Base-by-base conservation (phyloP, 306 rosid species). In the Glycine tomentella region DNA sequence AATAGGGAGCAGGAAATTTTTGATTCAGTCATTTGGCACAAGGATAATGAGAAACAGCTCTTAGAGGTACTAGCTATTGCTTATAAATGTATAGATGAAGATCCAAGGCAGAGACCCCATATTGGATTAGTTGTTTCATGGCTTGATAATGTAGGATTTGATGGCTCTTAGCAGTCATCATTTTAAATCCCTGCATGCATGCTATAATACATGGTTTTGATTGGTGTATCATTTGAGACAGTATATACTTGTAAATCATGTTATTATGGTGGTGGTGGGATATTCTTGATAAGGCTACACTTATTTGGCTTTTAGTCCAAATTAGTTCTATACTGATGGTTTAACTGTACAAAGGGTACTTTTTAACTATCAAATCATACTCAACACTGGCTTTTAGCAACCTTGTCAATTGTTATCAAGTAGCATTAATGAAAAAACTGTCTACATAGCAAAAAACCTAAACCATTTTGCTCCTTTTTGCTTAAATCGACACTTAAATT, bases 51-150 rank as follows among this genome's bases (percentile, higher is more conserved):
- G 82, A 88, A 88, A 70, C 88, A 85, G 69, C 78, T 88, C 10
- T 74, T 85, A 48, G 86, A 83, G 73, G 89, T 90, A 31, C 87
- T 90, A 58, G 80, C 71, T n/a, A 81, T 88, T 83, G 86, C 94
- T 69, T 83, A 84, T 81, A 88, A 81, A 79, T 90, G 94, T 82
- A 14, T 88, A n/a, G 81, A 85, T 75, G 86, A 82, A 65, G 83
- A 87, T 83, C 94, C 94, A 45, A 87, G 90, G 74, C 75, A 79
- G 75, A 88, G 94, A 50, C 94, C 92, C 16, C 75, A 64, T 50
- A 87, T 88, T 65, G 89, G 85, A 77, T 83, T 83, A 70, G 92
- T 87, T 72, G 89, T 86, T 70, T 83, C 78, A 9, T 85, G 87
- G 90, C 92, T 90, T 58, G 88, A 85, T 67, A 80, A 76, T 81